Evolutionary conservation across 176 grass and related monocot species (phyloP).

Genomic region (Chrysopogon serrulatus): DNA sequence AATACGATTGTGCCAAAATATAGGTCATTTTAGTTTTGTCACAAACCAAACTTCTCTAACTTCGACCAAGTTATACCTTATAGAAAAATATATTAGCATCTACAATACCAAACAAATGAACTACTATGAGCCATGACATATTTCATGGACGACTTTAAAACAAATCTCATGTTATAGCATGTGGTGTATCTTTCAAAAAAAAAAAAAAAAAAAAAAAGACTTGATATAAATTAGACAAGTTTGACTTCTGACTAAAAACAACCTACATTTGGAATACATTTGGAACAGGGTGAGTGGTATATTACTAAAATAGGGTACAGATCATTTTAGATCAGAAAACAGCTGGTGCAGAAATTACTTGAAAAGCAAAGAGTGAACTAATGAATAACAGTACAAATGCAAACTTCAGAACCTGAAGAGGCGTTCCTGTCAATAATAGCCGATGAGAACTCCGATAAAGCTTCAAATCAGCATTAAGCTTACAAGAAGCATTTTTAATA

Average conservation of each 20-base stretch:
- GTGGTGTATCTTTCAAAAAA: background rate
- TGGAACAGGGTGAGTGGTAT: background rate
- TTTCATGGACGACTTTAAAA: background rate
- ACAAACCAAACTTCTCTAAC: background rate
- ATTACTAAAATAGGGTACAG: slow-evolving; percentile 6
- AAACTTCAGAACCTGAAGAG: slow-evolving; percentile 75
- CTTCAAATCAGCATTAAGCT: slow-evolving; percentile 97
- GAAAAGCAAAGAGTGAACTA: background rate
- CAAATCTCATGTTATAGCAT: background rate
- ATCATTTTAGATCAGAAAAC: background rate
- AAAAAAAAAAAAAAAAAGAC: too few species aligned
- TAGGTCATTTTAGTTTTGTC: background rate
- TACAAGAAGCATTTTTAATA: slow-evolving; percentile 99
- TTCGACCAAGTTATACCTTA: background rate
- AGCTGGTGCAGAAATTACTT: slow-evolving; percentile 17
- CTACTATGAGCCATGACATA: background rate
- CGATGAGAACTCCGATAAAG: slow-evolving; percentile 93
- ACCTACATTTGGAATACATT: background rate
- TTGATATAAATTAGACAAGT: background rate
- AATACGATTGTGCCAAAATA: background rate
- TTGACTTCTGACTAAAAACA: background rate
- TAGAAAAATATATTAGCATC: background rate
- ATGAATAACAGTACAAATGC: slow-evolving; percentile 7
- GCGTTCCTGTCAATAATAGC: slow-evolving; percentile 91
- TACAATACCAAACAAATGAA: background rate